Evolutionary conservation across 805 yeast species (phyloP).

Genomic region (Ogataea minuta): DNA sequence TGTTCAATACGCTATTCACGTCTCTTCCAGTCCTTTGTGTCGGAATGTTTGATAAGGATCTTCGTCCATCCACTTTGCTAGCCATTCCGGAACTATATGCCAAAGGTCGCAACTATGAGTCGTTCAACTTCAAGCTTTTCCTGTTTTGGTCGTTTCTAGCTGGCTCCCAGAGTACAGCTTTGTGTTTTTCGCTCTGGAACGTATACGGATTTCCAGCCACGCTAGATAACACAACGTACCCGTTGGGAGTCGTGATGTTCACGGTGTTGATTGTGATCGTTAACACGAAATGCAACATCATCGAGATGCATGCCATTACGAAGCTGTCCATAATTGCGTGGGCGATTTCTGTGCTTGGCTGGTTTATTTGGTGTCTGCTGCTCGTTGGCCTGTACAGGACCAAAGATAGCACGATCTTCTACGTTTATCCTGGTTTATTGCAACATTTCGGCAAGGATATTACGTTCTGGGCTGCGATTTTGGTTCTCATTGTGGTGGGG

Average conservation of each 20-base stretch:
- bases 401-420: conserved; percentile 58
- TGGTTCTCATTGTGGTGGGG: conserved; percentile 57
- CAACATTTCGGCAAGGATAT: conserved; percentile 73
- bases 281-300: conserved; percentile 71
- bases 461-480: conserved; percentile 83
- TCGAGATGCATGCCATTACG: conserved; percentile 77
- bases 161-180: conserved; percentile 64
- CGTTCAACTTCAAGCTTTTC: conserved; percentile 70
- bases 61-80: conserved; percentile 80
- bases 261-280: conserved; percentile 71
- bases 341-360: conserved; percentile 75
- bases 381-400: conserved; percentile 65
- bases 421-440: conserved; percentile 66
- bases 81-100: conserved; percentile 90
- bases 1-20: conserved; percentile 96
- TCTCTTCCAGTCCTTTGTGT: conserved; percentile 86
- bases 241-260: conserved; percentile 74
- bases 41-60: conserved; percentile 94
- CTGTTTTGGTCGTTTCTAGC: conserved; percentile 78
- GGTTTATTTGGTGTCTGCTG: conserved; percentile 78
- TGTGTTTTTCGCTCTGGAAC: conserved; percentile 64
- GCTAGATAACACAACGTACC: conserved; percentile 74
- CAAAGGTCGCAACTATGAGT: conserved; percentile 70
- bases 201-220: conserved; percentile 71
- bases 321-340: conserved; percentile 66